A percentile compares a stretch with the other conserved stretches of the same genome.
These are phyloP conservation scores for Dryas drummondii DNA, from an alignment of 306 rosid species.

Conservation along the genomic window DNA sequence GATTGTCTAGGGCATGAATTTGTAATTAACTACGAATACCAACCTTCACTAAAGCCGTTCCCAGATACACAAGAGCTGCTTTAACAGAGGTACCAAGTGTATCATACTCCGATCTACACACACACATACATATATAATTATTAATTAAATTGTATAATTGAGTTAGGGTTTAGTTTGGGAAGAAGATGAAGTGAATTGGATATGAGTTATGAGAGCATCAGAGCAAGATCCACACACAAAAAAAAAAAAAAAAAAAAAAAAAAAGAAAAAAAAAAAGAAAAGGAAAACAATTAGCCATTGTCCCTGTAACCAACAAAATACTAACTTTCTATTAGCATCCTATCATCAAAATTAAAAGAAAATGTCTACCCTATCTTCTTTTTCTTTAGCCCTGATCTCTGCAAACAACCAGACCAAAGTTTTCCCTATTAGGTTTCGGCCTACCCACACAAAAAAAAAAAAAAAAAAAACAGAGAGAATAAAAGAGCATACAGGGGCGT, in stretches of 20 bases:
- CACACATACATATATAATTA: neutral
- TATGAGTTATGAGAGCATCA: neutral
- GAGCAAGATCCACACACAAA: neutral
- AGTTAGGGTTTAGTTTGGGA: slow-evolving; percentile 19
- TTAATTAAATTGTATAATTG: neutral
- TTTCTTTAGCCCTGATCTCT: too few species aligned
- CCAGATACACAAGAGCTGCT: slow-evolving; percentile 89
- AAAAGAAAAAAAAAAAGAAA: neutral
- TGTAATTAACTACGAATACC: slow-evolving; percentile 5
- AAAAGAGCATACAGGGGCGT: slow-evolving; percentile 67
- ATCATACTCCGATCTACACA: slow-evolving; percentile 92
- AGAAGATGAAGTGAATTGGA: neutral
- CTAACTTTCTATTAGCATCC: too few species aligned
- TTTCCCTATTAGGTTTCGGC: too few species aligned
- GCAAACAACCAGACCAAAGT: too few species aligned
- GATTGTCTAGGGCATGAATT: neutral
- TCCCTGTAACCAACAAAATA: too few species aligned
- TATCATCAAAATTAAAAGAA: too few species aligned
- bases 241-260: neutral
- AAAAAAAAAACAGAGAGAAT: neutral
- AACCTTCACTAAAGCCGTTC: slow-evolving; percentile 92
- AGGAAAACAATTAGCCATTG: too few species aligned
- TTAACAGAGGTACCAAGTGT: slow-evolving; percentile 93
- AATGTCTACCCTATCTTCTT: too few species aligned
- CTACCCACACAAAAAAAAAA: too few species aligned